phyloP scores from a whole-genome alignment of 1,284 basidiomycete species.

The Ceratobasidium sp. region DNA sequence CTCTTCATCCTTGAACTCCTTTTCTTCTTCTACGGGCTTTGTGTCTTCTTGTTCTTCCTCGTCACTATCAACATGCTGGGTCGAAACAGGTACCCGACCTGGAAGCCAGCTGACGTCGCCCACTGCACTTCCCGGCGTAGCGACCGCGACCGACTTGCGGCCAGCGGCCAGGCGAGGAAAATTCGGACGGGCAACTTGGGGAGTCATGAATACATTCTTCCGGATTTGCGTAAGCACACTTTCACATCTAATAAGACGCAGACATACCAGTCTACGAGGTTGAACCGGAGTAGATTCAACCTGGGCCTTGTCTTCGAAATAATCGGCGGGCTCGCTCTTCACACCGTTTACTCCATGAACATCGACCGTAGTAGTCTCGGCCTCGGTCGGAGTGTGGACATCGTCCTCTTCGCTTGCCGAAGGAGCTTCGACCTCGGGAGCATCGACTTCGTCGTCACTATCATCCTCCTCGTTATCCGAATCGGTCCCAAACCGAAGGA shows the following conservation, averaged over 20 bases:
- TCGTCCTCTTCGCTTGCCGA: slow-evolving; percentile 10
- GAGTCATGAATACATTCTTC: slow-evolving; percentile 37
- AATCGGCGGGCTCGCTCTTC: neutral
- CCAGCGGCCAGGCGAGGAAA: slow-evolving; percentile 21
- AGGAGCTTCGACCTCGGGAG: neutral
- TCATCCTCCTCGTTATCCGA: slow-evolving; percentile 5
- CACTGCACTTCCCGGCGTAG: neutral
- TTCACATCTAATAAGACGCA: neutral
- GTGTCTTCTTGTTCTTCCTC: slow-evolving; percentile 6
- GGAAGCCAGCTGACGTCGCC: slow-evolving; percentile 34
- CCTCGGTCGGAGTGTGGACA: slow-evolving; percentile 12
- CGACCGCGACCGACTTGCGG: slow-evolving; percentile 35
- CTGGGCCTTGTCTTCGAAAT: neutral
- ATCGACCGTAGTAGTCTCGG: neutral
- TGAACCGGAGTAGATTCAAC: slow-evolving; percentile 23
- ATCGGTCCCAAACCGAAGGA: neutral
- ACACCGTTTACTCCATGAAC: neutral
- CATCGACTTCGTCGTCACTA: neutral
- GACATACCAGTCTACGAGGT: slow-evolving; percentile 24
- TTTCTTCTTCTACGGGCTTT: neutral
- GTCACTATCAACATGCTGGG: slow-evolving; percentile 22
- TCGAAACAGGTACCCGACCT: slow-evolving; percentile 30
- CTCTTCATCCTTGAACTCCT: neutral
- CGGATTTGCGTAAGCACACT: neutral
- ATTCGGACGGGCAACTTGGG: slow-evolving; percentile 30